phyloP scores from a whole-genome alignment of 2,329 filamentous ascomycete species.

The Apiospora aurea region DNA sequence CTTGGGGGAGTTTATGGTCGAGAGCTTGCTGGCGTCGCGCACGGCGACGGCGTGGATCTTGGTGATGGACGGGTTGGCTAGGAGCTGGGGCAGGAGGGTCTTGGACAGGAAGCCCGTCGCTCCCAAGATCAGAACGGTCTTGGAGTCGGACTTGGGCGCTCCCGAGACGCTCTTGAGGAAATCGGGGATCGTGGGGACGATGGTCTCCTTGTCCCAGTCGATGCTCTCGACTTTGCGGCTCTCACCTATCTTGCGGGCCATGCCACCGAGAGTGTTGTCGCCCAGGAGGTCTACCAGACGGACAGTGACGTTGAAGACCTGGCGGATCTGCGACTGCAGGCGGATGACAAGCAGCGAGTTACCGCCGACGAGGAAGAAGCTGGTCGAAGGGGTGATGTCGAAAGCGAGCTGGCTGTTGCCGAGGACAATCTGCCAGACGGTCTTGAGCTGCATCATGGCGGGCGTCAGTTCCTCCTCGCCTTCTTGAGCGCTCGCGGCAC shows the following conservation, averaged over 20 bases:
- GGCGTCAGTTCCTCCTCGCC: constrained; percentile 14
- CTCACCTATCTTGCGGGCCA: constrained; percentile 26
- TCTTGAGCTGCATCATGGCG: constrained; percentile 10
- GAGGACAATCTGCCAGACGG: constrained; percentile 21
- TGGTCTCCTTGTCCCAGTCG: constrained; percentile 27
- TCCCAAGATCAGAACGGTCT: constrained; percentile 40
- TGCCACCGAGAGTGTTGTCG: constrained; percentile 24
- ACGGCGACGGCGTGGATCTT: constrained; percentile 50
- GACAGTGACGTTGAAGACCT: constrained; percentile 23
- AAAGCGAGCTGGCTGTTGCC: not conserved
- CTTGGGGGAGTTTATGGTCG: constrained; percentile 34
- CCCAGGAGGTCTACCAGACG: constrained; percentile 26
- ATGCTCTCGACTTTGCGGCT: constrained; percentile 22
- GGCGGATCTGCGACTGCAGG: constrained; percentile 26
- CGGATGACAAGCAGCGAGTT: constrained; percentile 28
- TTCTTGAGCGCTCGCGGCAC: not conserved
- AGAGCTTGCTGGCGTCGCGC: constrained; percentile 22
- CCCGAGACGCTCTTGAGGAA: not conserved
- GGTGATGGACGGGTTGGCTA: constrained; percentile 35
- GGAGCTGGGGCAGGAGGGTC: constrained; percentile 42
- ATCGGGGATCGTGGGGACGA: not conserved
- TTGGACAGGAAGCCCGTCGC: constrained; percentile 45
- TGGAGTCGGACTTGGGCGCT: not conserved
- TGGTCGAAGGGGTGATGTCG: constrained; percentile 18
- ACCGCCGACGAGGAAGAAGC: constrained; percentile 29